Evolutionary conservation across 768 basidiomycete species (phyloP).

Genomic region (Hortiboletus flavorubellus): DNA sequence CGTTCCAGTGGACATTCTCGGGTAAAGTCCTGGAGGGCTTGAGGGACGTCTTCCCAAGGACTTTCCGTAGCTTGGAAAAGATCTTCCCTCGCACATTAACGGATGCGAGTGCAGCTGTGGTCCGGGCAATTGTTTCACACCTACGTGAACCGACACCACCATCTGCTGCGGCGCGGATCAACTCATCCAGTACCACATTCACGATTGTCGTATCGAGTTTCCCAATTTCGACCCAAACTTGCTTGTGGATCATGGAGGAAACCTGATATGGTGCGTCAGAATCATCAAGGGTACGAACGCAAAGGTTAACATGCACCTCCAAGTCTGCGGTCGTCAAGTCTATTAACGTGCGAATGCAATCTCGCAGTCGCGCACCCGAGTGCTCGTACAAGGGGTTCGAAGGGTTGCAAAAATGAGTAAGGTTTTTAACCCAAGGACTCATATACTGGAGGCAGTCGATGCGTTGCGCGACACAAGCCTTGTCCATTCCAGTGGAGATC

Average conservation of each 20-base stretch:
- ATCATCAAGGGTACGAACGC: background rate
- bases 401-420: slow-evolving; percentile 68
- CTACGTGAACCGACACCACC: slow-evolving; percentile 72
- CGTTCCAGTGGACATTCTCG: slow-evolving; percentile 75
- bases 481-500: slow-evolving; percentile 64
- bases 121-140: slow-evolving; percentile 73
- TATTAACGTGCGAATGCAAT: slow-evolving; percentile 76
- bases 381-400: slow-evolving; percentile 65
- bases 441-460: slow-evolving; percentile 78
- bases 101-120: slow-evolving; percentile 69
- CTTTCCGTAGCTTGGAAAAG: slow-evolving; percentile 75
- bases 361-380: slow-evolving; percentile 71
- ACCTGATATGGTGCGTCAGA: slow-evolving; percentile 42
- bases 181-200: slow-evolving; percentile 75
- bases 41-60: slow-evolving; percentile 68
- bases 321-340: slow-evolving; percentile 69
- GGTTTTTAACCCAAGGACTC: slow-evolving; percentile 85
- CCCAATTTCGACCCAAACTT: slow-evolving; percentile 75
- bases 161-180: slow-evolving; percentile 80
- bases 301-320: slow-evolving; percentile 50
- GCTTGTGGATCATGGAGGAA: slow-evolving; percentile 61
- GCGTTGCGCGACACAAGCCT: slow-evolving; percentile 46
- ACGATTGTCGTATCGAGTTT: slow-evolving; percentile 63
- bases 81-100: slow-evolving; percentile 77
- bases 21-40: slow-evolving; percentile 59